Base-by-base conservation (phyloP, 2,329 filamentous ascomycete species). In the Neofusicoccum cordaticola region DNA sequence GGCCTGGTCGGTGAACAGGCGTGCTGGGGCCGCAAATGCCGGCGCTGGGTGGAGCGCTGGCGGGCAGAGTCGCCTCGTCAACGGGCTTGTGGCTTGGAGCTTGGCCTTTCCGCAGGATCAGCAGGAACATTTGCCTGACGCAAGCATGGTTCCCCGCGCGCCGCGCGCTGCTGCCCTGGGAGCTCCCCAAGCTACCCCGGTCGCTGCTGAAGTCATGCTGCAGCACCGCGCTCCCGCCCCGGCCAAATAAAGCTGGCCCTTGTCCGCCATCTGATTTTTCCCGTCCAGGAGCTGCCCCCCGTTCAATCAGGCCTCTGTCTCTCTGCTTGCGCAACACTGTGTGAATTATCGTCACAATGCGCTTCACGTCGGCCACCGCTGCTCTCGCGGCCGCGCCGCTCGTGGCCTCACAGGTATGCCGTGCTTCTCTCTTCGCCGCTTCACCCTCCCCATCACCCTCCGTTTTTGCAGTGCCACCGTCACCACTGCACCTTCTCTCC, bases 91-190 rank as follows among this genome's bases (percentile, higher is more conserved):
- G 42, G 57, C 57, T 44, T 61, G 60, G 11, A 39, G 34, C 34
- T 39, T 41, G 47, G 47, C 47, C 39, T 17, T 3, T 41, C 22
- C 39, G 60, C 47, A 63, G 61, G 61, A 63, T 63, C 61, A 63
- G 61, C 61, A 63, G 61, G 61, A 63, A 56, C 50, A 47, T 17
- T 56, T 63, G 61, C 61, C 61, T 47, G 35, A 22, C 17, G 60
- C 60, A 27, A 4, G 60, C 39, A 56, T 47, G 41, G 48, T 63
- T 60, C 61, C 48, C 50, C 48, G 61, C 50, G 17, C 27, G 11
- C n/a, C 51, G 8, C 17, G 15, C 35, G 22, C 35, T 39, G 11
- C 37, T 39, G 37, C 37, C 13, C 39, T 42, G 27, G 27, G 27
- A 31, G 27, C 27, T 31, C 27, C 27, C 47, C 35, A 62, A 62